Evolutionary conservation across 495 filamentous ascomycete genomes (phyloP).

Genomic region (Copromyces sp.): DNA sequence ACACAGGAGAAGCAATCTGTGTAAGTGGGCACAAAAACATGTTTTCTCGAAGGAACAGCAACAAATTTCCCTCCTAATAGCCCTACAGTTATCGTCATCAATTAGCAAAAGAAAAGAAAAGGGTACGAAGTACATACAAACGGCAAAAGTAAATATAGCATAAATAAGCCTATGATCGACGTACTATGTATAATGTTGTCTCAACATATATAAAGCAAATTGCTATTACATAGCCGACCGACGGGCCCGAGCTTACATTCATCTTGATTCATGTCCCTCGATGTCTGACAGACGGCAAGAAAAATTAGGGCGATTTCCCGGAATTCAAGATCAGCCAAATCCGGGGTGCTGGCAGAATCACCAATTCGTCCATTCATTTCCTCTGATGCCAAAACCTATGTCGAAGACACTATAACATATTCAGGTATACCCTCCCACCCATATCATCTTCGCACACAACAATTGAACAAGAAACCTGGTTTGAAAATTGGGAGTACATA

Average conservation of each 20-base stretch:
- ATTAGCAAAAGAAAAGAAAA: background rate
- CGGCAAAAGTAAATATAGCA: background rate
- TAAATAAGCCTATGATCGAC: background rate
- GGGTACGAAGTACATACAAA: background rate
- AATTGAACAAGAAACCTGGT: background rate
- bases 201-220: background rate
- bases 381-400: background rate
- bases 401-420: background rate
- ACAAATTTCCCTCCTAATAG: background rate
- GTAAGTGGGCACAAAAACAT: background rate
- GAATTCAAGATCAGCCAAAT: background rate
- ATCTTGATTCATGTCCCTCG: background rate
- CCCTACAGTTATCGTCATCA: background rate
- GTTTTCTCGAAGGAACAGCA: background rate
- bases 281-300: background rate
- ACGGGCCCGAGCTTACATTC: background rate
- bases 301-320: background rate
- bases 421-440: background rate
- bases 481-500: background rate
- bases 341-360: background rate
- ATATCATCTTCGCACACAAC: no score
- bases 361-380: background rate
- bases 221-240: background rate
- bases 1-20: background rate
- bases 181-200: background rate